Evolutionary conservation across 1,284 basidiomycete species (phyloP), one percentile per base, ranked within the genome.

Genomic region (Gomphus bonarii): DNA sequence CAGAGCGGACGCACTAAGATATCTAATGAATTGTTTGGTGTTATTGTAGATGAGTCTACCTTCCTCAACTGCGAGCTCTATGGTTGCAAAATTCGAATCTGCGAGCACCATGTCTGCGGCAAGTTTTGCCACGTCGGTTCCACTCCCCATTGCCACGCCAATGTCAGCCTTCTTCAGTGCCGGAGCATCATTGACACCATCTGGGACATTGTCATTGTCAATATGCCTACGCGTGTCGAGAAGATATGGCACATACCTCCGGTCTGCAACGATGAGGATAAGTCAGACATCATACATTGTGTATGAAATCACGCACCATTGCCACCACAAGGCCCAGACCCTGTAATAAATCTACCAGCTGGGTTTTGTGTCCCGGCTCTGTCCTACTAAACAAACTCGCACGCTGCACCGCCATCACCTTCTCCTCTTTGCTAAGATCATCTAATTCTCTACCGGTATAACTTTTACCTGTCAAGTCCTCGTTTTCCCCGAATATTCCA

Each of bases 1-100:
- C 30, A 58, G 54, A 43, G 54, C 53, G 55, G 43, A 58, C 84
- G 50, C 64, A 88, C 85, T 91, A 66, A 91, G 83, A 71, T 91
- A 91, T 59, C 92, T 86, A 70, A 95, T 95, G 69, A 99, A 99
- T 68, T 95, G 92, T 74, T 98, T 97, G 53, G 94, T 98, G 73
- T 98, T 98, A 75, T 98, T 97, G 73, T 97, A 99, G 68, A 99
- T 99, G 56, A 92, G 78, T 68, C 97, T 79, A 63, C 95, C 95
- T 73, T 98, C 95, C 70, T 98, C 94, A 42, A 99, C 94, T 2
- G 95, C 95, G 60, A 85, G 80, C 65, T 97, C 87, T 69, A 99
- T 97, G 1, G 97, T 97, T 7, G 94, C 80, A 67, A 91, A 91
- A 71, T 91, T 91, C 12, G 86, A 89, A 68, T 91, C 88, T 3